These are phyloP conservation scores for Silene uniflora DNA, from an alignment of 148 eudicot genomes.

Conservation along the genomic window DNA sequence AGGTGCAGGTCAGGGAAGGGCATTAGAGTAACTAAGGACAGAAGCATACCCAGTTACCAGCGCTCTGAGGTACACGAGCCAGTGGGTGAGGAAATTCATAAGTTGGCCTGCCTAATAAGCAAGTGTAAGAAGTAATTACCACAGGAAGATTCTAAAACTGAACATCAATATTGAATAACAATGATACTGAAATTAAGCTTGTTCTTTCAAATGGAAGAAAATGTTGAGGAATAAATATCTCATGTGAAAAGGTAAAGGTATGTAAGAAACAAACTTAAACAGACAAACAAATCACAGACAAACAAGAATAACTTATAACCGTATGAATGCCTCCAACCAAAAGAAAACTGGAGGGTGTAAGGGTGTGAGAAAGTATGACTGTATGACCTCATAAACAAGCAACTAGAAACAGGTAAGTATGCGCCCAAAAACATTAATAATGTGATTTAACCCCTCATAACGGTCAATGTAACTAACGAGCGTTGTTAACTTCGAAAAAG, in stretches of 20 bases:
- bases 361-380: not conserved
- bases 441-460: not conserved
- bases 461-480: not conserved
- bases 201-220: not conserved
- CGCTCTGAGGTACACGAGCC: constrained; percentile 86
- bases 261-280: not conserved
- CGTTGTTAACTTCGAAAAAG: not conserved
- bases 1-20: not conserved
- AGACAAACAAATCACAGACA: not conserved
- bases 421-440: not conserved
- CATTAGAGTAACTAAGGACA: not conserved
- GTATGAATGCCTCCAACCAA: not conserved
- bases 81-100: constrained; percentile 89
- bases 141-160: constrained; percentile 3
- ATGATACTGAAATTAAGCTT: not conserved
- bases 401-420: not conserved
- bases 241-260: not conserved
- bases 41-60: constrained; percentile 83
- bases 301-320: not conserved
- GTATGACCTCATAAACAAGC: not conserved
- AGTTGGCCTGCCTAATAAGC: constrained; percentile 80
- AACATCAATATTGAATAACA: not conserved
- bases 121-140: constrained; percentile 27
- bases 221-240: not conserved
- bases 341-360: not conserved